These are phyloP conservation scores for Agaricales sp. DNA, from an alignment of 1,284 basidiomycete species.

Conservation along the genomic window DNA sequence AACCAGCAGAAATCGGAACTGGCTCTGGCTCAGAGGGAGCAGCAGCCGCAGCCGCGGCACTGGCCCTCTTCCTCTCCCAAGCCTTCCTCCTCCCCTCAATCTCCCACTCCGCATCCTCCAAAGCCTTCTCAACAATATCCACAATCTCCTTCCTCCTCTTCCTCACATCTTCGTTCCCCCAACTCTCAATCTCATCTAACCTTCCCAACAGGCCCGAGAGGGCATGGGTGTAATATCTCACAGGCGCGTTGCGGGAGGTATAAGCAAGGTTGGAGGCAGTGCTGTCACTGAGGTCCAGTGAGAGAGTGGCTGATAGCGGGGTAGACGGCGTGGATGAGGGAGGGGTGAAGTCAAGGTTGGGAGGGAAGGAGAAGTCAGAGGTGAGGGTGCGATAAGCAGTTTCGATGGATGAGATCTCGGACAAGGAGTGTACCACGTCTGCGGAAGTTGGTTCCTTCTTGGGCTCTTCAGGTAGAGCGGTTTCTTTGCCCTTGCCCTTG, in stretches of 20 bases:
- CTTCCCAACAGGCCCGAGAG: slow-evolving; percentile 39
- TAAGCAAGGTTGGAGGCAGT: slow-evolving; percentile 26
- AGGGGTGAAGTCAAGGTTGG: slow-evolving; percentile 28
- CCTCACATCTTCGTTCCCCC: slow-evolving; percentile 42
- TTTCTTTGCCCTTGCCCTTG: slow-evolving; percentile 22
- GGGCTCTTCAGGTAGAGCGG: background rate
- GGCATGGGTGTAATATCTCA: slow-evolving; percentile 49
- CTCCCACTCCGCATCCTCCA: slow-evolving; percentile 37
- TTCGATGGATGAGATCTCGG: slow-evolving; percentile 26
- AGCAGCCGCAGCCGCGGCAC: background rate
- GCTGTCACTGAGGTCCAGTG: slow-evolving; percentile 9
- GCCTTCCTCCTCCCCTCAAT: slow-evolving; percentile 20
- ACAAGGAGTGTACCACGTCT: slow-evolving; percentile 21
- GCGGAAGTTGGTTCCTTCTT: slow-evolving; percentile 15
- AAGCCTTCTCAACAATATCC: slow-evolving; percentile 36
- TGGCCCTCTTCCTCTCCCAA: background rate
- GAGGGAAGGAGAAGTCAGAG: slow-evolving; percentile 30
- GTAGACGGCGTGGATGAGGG: slow-evolving; percentile 10
- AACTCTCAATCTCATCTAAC: slow-evolving; percentile 46
- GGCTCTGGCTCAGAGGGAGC: too few species aligned
- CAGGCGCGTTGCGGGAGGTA: slow-evolving; percentile 41
- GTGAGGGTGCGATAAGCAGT: slow-evolving; percentile 24
- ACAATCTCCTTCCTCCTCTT: slow-evolving; percentile 41
- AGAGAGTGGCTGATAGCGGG: slow-evolving; percentile 11
- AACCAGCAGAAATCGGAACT: too few species aligned